These are phyloP conservation scores for Venturia effusa DNA, from an alignment of 2,329 filamentous ascomycete genomes.

Conservation along the genomic window DNA sequence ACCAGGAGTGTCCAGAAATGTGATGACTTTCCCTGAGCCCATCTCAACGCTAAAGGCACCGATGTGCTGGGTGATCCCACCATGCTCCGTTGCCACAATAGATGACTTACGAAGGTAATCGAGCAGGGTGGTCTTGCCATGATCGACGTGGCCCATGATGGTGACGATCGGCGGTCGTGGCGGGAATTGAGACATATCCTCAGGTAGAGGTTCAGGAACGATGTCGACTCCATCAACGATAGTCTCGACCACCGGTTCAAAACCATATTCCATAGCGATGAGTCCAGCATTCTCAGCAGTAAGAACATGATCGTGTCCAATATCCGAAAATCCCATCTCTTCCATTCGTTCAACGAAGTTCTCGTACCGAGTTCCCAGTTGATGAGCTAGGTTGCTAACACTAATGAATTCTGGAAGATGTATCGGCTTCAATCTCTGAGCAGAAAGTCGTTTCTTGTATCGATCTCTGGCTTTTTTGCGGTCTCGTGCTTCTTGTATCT, in stretches of 20 bases:
- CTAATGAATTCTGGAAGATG: conserved; percentile 85
- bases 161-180: conserved; percentile 84
- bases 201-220: conserved; percentile 47
- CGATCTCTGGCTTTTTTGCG: neutral
- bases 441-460: neutral
- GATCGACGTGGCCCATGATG: conserved; percentile 98
- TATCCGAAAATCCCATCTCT: conserved; percentile 81
- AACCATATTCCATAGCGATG: conserved; percentile 86
- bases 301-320: conserved; percentile 72
- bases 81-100: conserved; percentile 81
- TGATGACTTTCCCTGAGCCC: conserved; percentile 76
- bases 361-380: conserved; percentile 59
- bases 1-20: conserved; percentile 92
- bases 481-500: neutral
- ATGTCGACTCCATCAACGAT: conserved; percentile 59
- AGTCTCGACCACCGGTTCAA: conserved; percentile 65
- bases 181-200: conserved; percentile 59
- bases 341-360: conserved; percentile 66
- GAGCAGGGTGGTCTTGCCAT: conserved; percentile 93
- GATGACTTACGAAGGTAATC: conserved; percentile 91
- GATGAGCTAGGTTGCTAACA: conserved; percentile 67
- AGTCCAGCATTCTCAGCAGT: conserved; percentile 84
- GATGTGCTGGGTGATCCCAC: conserved; percentile 97
- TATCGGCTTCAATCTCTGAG: conserved; percentile 34
- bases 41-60: conserved; percentile 90